Base-by-base conservation (phyloP, 2,329 filamentous ascomycete species). In the Paecilomyces variotii region DNA sequence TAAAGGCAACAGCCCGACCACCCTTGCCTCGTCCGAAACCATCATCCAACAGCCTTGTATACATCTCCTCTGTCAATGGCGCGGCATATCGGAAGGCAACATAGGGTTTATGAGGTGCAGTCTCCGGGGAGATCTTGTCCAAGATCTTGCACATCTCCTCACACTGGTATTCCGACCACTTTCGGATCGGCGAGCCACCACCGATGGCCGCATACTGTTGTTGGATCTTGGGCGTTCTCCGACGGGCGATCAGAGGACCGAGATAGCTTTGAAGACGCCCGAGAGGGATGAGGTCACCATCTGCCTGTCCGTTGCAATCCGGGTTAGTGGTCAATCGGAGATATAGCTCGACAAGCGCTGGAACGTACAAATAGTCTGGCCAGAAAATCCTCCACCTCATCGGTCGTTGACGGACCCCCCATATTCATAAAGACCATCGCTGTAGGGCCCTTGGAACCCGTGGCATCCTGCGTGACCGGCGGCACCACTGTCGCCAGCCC, bases 351-450 rank as follows among this genome's bases (percentile, higher is more conserved):
- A 24, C n/a, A 45, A 49, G 45, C n/a, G 26, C n/a, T 53, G 50
- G 51, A 39, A 76, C 88, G 60, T 83, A 96, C 93, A 77, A 99
- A 99, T 65, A 99, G 80, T 66, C 92, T 86, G 73, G 88, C 94
- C 54, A 99, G 78, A 71, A 97, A 99, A 74, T 88, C 86, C 67
- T 88, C 87, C 35, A 99, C 94, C 78, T 99, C 91, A 65, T 87
- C 84, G 3, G 88, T 89, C 3, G 89, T 96, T 1, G 90, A 89
- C 2, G 94, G 94, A 0, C 94, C 94, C 60, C 94, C 94, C 94
- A 99, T 99, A 77, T 99, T 99, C 78, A 99, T 85, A 70, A 99
- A 97, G 12, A 99, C 94, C 86, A 99, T 97, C 51, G 94, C 94
- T 3, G 94, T 99, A 6, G 92, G 91, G 0, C 93, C 93, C 70